Conservation (phyloP, 768 basidiomycete species). For the Leccinum disarticulatum region DNA sequence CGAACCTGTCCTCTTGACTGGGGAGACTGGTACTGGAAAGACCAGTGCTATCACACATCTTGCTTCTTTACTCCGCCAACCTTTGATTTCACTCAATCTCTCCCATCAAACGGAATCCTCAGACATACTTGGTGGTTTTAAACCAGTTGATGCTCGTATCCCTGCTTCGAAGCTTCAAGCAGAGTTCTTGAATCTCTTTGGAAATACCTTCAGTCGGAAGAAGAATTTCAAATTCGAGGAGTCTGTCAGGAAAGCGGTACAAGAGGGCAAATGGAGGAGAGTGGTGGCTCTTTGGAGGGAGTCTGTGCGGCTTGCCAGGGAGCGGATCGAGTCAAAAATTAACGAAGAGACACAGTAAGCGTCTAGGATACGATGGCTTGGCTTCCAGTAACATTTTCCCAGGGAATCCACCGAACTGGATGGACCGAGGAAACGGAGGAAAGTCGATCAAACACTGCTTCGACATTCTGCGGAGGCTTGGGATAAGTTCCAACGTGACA, state of each 20-base stretch:
- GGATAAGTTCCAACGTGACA: slow-evolving; percentile 63
- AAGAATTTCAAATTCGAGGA: slow-evolving; percentile 87
- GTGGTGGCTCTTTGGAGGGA: slow-evolving; percentile 84
- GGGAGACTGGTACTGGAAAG: slow-evolving; percentile 99
- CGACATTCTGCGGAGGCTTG: slow-evolving; percentile 55
- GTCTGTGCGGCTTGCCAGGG: slow-evolving; percentile 64
- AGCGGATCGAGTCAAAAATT: slow-evolving; percentile 49
- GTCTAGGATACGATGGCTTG: not conserved
- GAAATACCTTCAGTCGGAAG: slow-evolving; percentile 82
- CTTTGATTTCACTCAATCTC: slow-evolving; percentile 86
- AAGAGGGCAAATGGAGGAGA: slow-evolving; percentile 83
- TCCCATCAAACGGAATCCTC: slow-evolving; percentile 96
- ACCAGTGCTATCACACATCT: slow-evolving; percentile 90
- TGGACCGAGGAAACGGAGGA: slow-evolving; percentile 69
- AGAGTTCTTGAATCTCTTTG: slow-evolving; percentile 79
- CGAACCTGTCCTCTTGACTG: slow-evolving; percentile 90
- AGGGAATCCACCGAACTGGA: slow-evolving; percentile 36
- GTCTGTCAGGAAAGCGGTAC: slow-evolving; percentile 77
- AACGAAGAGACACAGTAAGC: slow-evolving; percentile 30
- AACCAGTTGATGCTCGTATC: slow-evolving; percentile 87
- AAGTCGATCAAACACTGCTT: slow-evolving; percentile 46
- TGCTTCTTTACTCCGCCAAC: slow-evolving; percentile 70
- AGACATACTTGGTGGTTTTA: slow-evolving; percentile 93
- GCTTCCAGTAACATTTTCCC: not conserved
- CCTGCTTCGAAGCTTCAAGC: slow-evolving; percentile 71